A percentile compares a stretch with the other conserved stretches of the same genome.
Evolutionary conservation across 345 rosid genomes (phyloP).

Genomic region (Brassica nigra): DNA sequence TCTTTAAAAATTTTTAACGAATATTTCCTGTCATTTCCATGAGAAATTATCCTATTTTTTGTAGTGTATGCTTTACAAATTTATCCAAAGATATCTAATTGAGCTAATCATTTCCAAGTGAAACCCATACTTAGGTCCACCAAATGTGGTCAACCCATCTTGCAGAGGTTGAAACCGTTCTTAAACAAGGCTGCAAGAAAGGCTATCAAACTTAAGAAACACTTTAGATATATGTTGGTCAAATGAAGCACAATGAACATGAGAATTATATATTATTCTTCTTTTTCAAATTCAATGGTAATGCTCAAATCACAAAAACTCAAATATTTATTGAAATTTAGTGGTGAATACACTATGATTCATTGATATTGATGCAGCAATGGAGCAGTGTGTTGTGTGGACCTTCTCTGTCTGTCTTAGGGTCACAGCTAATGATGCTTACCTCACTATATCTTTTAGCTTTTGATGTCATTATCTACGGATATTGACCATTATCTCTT

Average conservation of each 20-base stretch:
- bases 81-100: too few species aligned
- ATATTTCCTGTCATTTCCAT: too few species aligned
- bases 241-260: conserved; percentile 11
- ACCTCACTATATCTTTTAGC: conserved; percentile 22
- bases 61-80: too few species aligned
- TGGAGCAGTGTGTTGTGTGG: conserved; percentile 35
- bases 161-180: background rate
- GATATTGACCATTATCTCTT: conserved; percentile 14
- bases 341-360: conserved; percentile 13
- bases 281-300: conserved; percentile 29
- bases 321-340: background rate
- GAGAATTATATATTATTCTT: background rate
- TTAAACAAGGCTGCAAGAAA: background rate
- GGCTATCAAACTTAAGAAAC: background rate
- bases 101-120: background rate
- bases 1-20: too few species aligned
- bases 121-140: background rate
- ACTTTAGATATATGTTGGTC: background rate
- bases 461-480: conserved; percentile 28
- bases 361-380: conserved; percentile 22
- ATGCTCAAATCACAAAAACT: conserved; percentile 15
- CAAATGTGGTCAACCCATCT: background rate
- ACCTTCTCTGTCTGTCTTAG: conserved; percentile 32
- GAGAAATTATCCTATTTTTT: too few species aligned
- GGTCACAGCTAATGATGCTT: conserved; percentile 29